Percentiles rank a stretch among this genome's conserved stretches.
phyloP scores from a whole-genome alignment of 2,329 filamentous ascomycete species.

The Pseudogymnoascus sp. region DNA sequence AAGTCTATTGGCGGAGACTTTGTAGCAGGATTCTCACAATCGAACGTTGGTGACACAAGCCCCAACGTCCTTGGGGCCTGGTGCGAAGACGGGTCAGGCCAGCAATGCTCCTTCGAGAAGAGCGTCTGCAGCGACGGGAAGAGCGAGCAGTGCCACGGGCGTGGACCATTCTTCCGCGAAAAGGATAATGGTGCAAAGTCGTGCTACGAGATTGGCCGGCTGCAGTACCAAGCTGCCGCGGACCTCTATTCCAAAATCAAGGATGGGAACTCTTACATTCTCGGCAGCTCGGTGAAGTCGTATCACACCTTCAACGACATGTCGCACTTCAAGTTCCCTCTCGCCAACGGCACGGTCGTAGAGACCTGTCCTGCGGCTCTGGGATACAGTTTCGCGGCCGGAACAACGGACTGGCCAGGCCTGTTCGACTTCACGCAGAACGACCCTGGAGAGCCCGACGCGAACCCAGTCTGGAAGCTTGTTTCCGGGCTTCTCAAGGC shows the following conservation, averaged over 20 bases:
- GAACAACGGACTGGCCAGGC: conserved; percentile 86
- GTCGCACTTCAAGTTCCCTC: conserved; percentile 64
- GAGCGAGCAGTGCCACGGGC: conserved; percentile 65
- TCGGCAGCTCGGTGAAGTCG: conserved; percentile 63
- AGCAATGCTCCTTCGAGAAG: conserved; percentile 68
- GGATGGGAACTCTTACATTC: conserved; percentile 37
- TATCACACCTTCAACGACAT: conserved; percentile 85
- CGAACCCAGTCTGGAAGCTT: conserved; percentile 63
- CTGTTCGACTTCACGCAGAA: conserved; percentile 92
- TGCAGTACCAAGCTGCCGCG: conserved; percentile 61
- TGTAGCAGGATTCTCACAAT: conserved; percentile 86
- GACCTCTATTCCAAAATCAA: conserved; percentile 46
- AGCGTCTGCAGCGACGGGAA: conserved; percentile 73
- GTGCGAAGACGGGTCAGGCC: conserved; percentile 76
- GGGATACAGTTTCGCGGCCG: conserved; percentile 88
- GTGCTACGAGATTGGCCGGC: conserved; percentile 67
- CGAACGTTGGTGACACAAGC: conserved; percentile 84
- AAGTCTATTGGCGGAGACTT: conserved; percentile 60
- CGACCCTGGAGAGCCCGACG: conserved; percentile 62
- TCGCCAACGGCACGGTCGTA: conserved; percentile 64
- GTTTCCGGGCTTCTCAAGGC: conserved; percentile 67
- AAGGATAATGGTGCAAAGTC: conserved; percentile 67
- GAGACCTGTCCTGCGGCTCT: conserved; percentile 79
- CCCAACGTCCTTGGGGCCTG: conserved; percentile 83
- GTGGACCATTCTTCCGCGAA: conserved; percentile 62